Conservation (phyloP, 2,329 filamentous ascomycete genomes). For the Alternaria rosae region DNA sequence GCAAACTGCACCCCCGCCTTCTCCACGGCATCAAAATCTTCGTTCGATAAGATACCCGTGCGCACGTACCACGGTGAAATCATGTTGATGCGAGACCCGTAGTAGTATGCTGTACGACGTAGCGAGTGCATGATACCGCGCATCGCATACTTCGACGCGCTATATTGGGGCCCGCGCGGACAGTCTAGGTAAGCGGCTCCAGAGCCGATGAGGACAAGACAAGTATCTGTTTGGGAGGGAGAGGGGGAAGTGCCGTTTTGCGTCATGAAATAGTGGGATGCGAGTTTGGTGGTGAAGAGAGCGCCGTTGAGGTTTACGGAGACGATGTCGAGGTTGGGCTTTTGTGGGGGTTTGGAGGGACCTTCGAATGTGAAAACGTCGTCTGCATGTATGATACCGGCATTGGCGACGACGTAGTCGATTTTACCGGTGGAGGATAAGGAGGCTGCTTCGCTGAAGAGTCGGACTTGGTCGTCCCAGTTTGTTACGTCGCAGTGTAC, state of each 20-base stretch:
- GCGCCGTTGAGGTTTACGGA: conserved; percentile 3
- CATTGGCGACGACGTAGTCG: conserved; percentile 17
- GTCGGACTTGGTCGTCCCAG: conserved; percentile 15
- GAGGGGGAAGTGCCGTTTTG: conserved; percentile 2
- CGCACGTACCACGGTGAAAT: conserved; percentile 15
- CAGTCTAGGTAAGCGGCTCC: conserved; percentile 14
- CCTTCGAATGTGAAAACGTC: conserved; percentile 14
- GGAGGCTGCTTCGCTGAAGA: conserved; percentile 6
- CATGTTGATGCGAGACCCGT: conserved; percentile 13
- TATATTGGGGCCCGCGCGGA: conserved; percentile 14
- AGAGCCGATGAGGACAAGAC: conserved; percentile 14
- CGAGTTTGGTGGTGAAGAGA: conserved; percentile 12
- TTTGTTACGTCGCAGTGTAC: conserved; percentile 12
- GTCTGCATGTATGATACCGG: conserved; percentile 13
- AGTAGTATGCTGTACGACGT: conserved; percentile 6
- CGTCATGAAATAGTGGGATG: conserved; percentile 15
- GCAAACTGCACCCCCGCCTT: conserved; percentile 11
- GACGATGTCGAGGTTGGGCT: conserved; percentile 7
- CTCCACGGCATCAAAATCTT: conserved; percentile 9
- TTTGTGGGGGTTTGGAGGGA: background rate
- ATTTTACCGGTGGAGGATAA: background rate
- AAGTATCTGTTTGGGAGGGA: conserved; percentile 8
- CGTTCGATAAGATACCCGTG: conserved; percentile 12
- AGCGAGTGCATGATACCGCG: conserved; percentile 17
- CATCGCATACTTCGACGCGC: conserved; percentile 16